A percentile compares a stretch with the other conserved stretches of the same genome.
phyloP scores from a whole-genome alignment of 2,329 filamentous ascomycete genomes.

The Sclerotinia glacialis region DNA sequence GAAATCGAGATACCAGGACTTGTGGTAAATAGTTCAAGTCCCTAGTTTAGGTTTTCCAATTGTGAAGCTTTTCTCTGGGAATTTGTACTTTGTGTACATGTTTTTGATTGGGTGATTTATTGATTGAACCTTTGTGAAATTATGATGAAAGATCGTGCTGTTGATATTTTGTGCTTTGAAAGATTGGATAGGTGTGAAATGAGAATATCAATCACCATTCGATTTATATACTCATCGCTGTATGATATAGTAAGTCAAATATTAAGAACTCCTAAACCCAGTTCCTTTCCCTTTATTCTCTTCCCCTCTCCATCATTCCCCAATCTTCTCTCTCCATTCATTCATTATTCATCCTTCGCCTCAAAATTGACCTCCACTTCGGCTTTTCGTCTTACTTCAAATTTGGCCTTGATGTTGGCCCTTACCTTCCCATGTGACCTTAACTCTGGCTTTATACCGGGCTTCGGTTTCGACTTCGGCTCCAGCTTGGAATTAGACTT shows the following conservation, averaged over 20 bases:
- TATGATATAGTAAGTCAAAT: too few species aligned
- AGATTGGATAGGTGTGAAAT: too few species aligned
- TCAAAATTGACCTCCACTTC: too few species aligned
- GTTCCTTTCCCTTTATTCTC: not conserved
- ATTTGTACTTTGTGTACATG: not conserved
- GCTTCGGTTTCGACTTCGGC: not conserved
- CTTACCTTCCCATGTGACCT: too few species aligned
- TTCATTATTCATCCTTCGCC: not conserved
- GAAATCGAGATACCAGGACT: not conserved
- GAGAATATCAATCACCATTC: not conserved
- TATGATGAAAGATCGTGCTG: not conserved
- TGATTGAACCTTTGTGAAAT: too few species aligned
- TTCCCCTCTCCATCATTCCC: not conserved
- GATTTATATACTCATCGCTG: too few species aligned
- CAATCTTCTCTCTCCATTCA: not conserved
- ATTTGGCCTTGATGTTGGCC: too few species aligned
- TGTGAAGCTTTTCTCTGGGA: not conserved
- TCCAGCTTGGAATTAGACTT: not conserved
- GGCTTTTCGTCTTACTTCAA: too few species aligned
- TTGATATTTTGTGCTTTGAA: not conserved
- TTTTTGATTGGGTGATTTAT: not conserved
- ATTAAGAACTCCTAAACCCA: too few species aligned
- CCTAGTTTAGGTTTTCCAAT: not conserved
- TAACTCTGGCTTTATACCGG: fast-evolving
- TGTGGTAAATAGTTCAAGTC: not conserved